These are phyloP conservation scores for Trametes coccinea DNA, from an alignment of 768 basidiomycete genomes.

Conservation along the genomic window DNA sequence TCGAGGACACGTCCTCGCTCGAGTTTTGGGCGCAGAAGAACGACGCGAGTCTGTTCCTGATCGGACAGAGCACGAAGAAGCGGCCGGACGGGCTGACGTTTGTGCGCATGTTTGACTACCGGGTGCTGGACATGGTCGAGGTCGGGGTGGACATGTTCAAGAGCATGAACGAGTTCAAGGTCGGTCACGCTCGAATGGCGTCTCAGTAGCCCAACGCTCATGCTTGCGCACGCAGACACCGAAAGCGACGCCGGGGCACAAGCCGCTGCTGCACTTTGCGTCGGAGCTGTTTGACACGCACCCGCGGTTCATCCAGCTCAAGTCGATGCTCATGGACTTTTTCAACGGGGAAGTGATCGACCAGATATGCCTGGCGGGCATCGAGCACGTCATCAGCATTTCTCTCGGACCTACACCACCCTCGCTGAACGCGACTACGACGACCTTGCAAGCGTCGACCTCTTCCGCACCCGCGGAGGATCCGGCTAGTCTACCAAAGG, in stretches of 20 bases:
- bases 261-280: conserved; percentile 94
- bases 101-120: conserved; percentile 81
- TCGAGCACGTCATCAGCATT: conserved; percentile 88
- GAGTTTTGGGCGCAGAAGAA: conserved; percentile 95
- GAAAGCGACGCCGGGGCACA: conserved; percentile 87
- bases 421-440: conserved; percentile 46
- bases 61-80: conserved; percentile 94
- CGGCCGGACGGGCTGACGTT: conserved; percentile 85
- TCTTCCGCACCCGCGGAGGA: conserved; percentile 17
- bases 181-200: conserved; percentile 36
- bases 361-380: conserved; percentile 76
- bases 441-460: conserved; percentile 20
- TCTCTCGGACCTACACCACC: conserved; percentile 67
- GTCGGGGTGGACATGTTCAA: conserved; percentile 82
- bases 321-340: conserved; percentile 86
- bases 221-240: conserved; percentile 53
- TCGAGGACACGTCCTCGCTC: conserved; percentile 79
- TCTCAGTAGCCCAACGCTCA: neutral
- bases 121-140: conserved; percentile 94
- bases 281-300: conserved; percentile 95
- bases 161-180: conserved; percentile 84
- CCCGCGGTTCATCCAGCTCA: conserved; percentile 88
- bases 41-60: conserved; percentile 87
- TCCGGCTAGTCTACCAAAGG: conserved; percentile 57
- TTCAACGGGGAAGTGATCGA: conserved; percentile 89